Evolutionary conservation across 805 yeast species (phyloP), one percentile per base, ranked within the genome.

Genomic region (Wickerhamomyces rabaulensis): DNA sequence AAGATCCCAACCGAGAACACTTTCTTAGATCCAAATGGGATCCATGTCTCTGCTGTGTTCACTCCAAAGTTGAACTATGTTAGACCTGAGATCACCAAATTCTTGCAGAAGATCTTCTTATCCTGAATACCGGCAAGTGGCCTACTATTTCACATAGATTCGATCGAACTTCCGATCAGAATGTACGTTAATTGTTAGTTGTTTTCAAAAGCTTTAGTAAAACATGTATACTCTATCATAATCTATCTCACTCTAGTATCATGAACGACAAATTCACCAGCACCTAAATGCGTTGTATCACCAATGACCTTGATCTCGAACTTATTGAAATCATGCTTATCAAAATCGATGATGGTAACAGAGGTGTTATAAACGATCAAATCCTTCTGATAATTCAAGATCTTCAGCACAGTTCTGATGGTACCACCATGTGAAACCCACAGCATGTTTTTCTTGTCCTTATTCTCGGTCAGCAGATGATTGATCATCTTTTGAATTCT

Each of bases 381-480:
- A 4, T 66, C 63, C 43, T 79, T 68, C 2, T 68, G 71, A 6
- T 62, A 56, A 42, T 78, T 65, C 39, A 84, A 65, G 60, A 80
- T 71, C 49, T 75, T 75, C 36, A 78, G 60, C 33, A 82, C 72
- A 25, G 80, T 75, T 40, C 87, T 76, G 16, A 88, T 81, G 2
- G 85, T 84, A 9, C 95, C 95, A 19, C 96, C 96, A 61, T 88
- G 96, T 13, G 89, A 79, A 47, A 88, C 78, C 19, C 87, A 49
- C 13, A 82, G 68, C 2, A 84, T 73, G 54, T 85, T 86, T 42
- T 64, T 65, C n/a, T 47, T 50, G 1, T 47, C 59, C 21, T 63
- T 63, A 2, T 65, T 57, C 0, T 66, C 68, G 9, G 69, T 65
- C 4, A 80, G 59, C 64, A 16, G 83, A 66, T 47, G 90, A 66